These are phyloP conservation scores for Cladophialophora psammophila DNA, from an alignment of 2,329 filamentous ascomycete species.

Conservation along the genomic window DNA sequence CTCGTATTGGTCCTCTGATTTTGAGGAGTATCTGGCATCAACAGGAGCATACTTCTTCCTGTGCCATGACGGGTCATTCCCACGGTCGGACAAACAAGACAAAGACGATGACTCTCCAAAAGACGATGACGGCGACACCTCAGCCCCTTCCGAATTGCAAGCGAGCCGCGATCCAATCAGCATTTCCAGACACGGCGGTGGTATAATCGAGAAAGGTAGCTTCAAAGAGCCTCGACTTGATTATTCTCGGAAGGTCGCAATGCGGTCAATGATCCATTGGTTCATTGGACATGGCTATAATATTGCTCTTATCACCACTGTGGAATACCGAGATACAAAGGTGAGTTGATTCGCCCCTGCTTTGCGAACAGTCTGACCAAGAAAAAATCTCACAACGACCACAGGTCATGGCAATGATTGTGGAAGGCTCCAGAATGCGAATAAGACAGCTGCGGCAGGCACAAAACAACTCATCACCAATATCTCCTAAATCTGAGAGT, in stretches of 20 bases:
- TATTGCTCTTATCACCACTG: not conserved
- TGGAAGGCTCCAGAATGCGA: not conserved
- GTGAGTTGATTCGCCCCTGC: not conserved
- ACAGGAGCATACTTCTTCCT: slow-evolving; percentile 3
- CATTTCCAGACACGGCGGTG: not conserved
- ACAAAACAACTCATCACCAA: not conserved
- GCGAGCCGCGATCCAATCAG: not conserved
- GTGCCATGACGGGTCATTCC: slow-evolving; percentile 1
- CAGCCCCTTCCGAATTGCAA: not conserved
- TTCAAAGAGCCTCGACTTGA: not conserved
- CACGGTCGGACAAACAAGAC: not conserved
- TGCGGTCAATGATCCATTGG: not conserved
- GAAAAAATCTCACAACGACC: not conserved
- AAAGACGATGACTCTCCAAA: not conserved
- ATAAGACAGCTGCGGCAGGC: not conserved
- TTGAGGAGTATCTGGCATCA: slow-evolving; percentile 1
- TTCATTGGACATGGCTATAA: not conserved
- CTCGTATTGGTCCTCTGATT: not conserved
- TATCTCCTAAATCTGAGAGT: not conserved
- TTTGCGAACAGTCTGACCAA: not conserved
- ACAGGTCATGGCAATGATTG: slow-evolving; percentile 3
- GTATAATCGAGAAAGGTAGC: not conserved
- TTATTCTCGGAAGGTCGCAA: not conserved
- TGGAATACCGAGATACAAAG: not conserved
- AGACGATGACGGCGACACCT: not conserved